phyloP scores from a whole-genome alignment of 2,329 filamentous ascomycete species.

The Stemphylium lycopersici region DNA sequence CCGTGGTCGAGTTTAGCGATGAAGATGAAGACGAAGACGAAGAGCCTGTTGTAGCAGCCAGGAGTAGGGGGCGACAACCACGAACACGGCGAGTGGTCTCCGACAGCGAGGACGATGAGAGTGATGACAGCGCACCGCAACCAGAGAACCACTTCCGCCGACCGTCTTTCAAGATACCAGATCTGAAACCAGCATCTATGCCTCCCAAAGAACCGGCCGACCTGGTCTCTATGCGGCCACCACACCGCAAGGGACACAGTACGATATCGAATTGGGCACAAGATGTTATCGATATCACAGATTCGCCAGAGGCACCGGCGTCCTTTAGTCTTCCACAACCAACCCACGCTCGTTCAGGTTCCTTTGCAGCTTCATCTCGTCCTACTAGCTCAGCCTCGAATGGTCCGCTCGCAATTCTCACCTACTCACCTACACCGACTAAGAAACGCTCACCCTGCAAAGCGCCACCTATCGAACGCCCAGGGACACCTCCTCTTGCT shows the following conservation, averaged over 20 bases:
- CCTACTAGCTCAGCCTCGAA: conserved; percentile 39
- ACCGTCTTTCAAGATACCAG: conserved; percentile 11
- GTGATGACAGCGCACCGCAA: conserved; percentile 3
- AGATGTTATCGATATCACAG: conserved; percentile 42
- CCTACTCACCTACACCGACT: conserved; percentile 44
- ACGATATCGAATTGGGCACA: conserved; percentile 40
- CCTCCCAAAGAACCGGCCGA: conserved; percentile 13
- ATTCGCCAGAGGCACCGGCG: conserved; percentile 31
- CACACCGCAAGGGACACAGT: conserved; percentile 33
- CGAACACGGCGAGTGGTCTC: conserved; percentile 26
- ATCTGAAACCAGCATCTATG: conserved; percentile 3
- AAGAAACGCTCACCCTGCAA: conserved; percentile 45
- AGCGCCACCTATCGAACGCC: conserved; percentile 37
- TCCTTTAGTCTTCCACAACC: conserved; percentile 28
- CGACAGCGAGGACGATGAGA: conserved; percentile 33
- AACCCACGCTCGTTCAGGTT: conserved; percentile 27
- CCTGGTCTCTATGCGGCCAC: conserved; percentile 29
- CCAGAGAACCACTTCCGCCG: neutral
- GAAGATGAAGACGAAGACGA: conserved; percentile 43
- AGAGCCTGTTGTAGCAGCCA: conserved; percentile 32
- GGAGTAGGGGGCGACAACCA: conserved; percentile 20
- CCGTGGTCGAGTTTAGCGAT: conserved; percentile 14
- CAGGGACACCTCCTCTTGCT: conserved; percentile 40
- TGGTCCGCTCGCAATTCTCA: conserved; percentile 36
- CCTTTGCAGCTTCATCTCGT: conserved; percentile 36